Conservation (phyloP, 139 green algal species). For the Micractinium conductrix region DNA sequence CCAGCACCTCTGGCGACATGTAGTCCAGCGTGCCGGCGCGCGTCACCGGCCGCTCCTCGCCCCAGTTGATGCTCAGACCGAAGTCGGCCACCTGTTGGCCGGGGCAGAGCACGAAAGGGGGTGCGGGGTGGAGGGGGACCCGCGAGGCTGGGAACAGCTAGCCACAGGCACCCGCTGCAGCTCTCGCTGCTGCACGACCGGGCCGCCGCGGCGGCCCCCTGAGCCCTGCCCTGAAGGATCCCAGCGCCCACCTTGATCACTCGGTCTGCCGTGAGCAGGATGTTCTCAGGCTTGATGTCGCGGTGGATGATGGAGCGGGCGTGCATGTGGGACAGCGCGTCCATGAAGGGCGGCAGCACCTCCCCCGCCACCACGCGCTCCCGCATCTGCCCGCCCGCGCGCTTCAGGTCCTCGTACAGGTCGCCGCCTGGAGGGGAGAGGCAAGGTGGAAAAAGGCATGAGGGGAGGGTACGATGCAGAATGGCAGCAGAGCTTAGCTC, state of each 20-base stretch:
- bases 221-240: not conserved
- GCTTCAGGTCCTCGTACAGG: constrained; percentile 82
- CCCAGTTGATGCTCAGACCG: constrained; percentile 64
- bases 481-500: too few species aligned
- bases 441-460: too few species aligned
- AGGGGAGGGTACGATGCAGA: too few species aligned
- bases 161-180: too few species aligned
- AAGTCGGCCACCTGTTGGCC: constrained; percentile 72
- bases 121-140: too few species aligned
- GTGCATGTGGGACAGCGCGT: constrained; percentile 78
- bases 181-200: too few species aligned
- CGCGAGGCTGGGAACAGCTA: too few species aligned
- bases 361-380: constrained; percentile 61
- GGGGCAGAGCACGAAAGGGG: too few species aligned
- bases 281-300: constrained; percentile 88
- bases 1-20: constrained; percentile 45
- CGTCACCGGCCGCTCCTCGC: constrained; percentile 59
- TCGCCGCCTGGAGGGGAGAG: constrained; percentile 62
- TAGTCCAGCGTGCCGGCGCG: constrained; percentile 60
- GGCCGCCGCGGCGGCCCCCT: too few species aligned
- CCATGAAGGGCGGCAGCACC: constrained; percentile 80
- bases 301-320: constrained; percentile 70
- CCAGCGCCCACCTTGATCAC: constrained; percentile 39
- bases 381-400: constrained; percentile 58
- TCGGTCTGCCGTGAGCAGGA: constrained; percentile 69